These are phyloP conservation scores for Quercus tomentella DNA, from an alignment of 331 rosid genomes.

Conservation along the genomic window DNA sequence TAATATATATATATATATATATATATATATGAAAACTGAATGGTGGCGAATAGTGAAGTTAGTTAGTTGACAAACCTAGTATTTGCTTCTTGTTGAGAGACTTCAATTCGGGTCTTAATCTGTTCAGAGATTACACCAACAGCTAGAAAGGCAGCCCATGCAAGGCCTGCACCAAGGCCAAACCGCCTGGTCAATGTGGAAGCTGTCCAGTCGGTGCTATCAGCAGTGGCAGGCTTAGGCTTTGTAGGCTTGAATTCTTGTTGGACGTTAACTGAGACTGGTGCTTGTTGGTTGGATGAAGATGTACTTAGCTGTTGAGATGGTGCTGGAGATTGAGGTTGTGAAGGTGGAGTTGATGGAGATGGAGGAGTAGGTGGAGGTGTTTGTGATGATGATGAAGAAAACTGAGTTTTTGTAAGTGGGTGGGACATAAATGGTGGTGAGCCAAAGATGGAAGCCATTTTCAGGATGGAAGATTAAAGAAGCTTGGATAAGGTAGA, in stretches of 20 bases:
- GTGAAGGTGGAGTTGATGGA: conserved; percentile 40
- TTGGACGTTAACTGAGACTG: conserved; percentile 28
- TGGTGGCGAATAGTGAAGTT: not conserved
- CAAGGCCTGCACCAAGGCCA: conserved; percentile 95
- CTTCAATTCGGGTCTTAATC: conserved; percentile 87
- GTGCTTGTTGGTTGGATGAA: conserved; percentile 40
- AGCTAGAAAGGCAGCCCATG: conserved; percentile 87
- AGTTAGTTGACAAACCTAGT: conserved; percentile 52
- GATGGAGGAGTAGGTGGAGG: conserved; percentile 60
- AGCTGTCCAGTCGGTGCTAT: conserved; percentile 93
- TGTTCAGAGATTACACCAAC: conserved; percentile 87
- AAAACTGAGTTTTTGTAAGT: conserved; percentile 47
- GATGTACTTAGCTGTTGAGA: conserved; percentile 32
- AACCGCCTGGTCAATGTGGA: conserved; percentile 73
- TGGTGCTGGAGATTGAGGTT: conserved; percentile 40
- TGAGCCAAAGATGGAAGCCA: conserved; percentile 79
- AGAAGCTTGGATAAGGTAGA: conserved; percentile 15
- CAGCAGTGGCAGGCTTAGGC: conserved; percentile 45
- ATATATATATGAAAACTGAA: not conserved
- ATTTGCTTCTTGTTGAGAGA: conserved; percentile 73
- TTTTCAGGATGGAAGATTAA: conserved; percentile 19
- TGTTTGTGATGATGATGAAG: conserved; percentile 57
- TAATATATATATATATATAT: too few relatives aligned
- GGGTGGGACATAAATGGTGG: conserved; percentile 64
- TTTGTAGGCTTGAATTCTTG: conserved; percentile 37